These are phyloP conservation scores for Sphaerosporella brunnea DNA, from an alignment of 495 filamentous ascomycete species.

Conservation along the genomic window DNA sequence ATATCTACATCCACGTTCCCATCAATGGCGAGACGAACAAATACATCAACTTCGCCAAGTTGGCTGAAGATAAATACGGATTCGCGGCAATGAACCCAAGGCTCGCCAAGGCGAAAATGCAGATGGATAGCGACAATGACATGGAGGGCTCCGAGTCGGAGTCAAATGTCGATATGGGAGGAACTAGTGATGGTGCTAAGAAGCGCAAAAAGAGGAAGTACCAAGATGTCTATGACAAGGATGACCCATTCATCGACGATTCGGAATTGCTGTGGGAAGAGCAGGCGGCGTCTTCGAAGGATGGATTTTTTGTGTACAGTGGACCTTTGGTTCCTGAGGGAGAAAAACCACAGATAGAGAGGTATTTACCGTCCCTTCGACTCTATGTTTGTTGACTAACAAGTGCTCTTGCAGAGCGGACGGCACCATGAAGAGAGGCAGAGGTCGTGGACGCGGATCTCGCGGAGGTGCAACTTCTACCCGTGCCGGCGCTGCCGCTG, in stretches of 20 bases:
- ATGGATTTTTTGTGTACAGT: conserved; percentile 80
- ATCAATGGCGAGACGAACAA: conserved; percentile 65
- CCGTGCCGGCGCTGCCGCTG: conserved; percentile 52
- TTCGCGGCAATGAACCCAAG: conserved; percentile 86
- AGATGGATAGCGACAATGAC: conserved; percentile 48
- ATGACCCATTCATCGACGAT: conserved; percentile 95
- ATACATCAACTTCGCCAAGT: conserved; percentile 83
- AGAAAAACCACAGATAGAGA: conserved; percentile 68
- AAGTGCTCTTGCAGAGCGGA: conserved; percentile 41
- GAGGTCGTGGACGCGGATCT: conserved; percentile 42
- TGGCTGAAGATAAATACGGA: conserved; percentile 85
- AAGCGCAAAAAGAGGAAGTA: conserved; percentile 57
- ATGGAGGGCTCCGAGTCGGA: conserved; percentile 49
- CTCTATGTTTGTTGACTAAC: conserved; percentile 21
- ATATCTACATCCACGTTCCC: conserved; percentile 67
- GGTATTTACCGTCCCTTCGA: conserved; percentile 31
- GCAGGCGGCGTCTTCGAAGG: conserved; percentile 78
- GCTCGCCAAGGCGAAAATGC: conserved; percentile 51
- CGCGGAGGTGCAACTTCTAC: conserved; percentile 52
- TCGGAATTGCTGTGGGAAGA: conserved; percentile 92
- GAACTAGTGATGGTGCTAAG: conserved; percentile 44
- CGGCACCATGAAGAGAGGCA: conserved; percentile 49
- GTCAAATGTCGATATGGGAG: conserved; percentile 59
- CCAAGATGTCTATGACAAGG: conserved; percentile 88
- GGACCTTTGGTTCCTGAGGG: conserved; percentile 72